Conservation (phyloP, 768 basidiomycete genomes). For the Zangia roseola region DNA sequence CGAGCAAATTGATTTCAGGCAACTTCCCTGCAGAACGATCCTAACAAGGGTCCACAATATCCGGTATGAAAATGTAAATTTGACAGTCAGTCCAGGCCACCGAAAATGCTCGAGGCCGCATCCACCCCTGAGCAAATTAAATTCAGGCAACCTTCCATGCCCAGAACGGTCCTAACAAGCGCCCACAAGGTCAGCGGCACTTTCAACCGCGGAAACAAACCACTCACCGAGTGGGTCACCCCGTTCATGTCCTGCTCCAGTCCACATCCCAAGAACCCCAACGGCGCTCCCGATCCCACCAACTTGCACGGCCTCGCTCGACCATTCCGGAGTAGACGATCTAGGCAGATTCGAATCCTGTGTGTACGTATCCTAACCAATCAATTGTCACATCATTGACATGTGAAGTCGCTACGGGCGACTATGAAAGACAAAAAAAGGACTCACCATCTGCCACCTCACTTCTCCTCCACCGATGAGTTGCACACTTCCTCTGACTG, state of each 20-base stretch:
- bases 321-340: conserved; percentile 44
- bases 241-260: conserved; percentile 46
- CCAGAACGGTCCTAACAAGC: conserved; percentile 40
- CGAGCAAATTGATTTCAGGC: too few relatives aligned
- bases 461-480: conserved; percentile 50
- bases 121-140: too few relatives aligned
- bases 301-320: conserved; percentile 54
- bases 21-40: too few relatives aligned
- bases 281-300: conserved; percentile 52
- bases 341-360: conserved; percentile 35
- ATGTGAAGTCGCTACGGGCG: too few relatives aligned
- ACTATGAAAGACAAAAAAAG: too few relatives aligned
- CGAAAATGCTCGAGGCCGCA: too few relatives aligned
- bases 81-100: too few relatives aligned
- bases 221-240: conserved; percentile 43
- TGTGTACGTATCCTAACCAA: conserved; percentile 14
- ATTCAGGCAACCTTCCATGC: conserved; percentile 40
- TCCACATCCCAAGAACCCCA: conserved; percentile 58
- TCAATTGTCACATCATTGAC: conserved; percentile 1
- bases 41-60: too few relatives aligned
- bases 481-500: conserved; percentile 43
- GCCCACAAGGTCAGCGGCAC: not conserved
- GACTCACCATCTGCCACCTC: conserved; percentile 50
- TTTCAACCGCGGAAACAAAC: not conserved
- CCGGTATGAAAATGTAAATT: too few relatives aligned